Percentiles rank a stretch among this genome's conserved stretches.
Evolutionary conservation across 2,329 filamentous ascomycete species (phyloP).

Genomic region (Chrysosporium keratinophilum): DNA sequence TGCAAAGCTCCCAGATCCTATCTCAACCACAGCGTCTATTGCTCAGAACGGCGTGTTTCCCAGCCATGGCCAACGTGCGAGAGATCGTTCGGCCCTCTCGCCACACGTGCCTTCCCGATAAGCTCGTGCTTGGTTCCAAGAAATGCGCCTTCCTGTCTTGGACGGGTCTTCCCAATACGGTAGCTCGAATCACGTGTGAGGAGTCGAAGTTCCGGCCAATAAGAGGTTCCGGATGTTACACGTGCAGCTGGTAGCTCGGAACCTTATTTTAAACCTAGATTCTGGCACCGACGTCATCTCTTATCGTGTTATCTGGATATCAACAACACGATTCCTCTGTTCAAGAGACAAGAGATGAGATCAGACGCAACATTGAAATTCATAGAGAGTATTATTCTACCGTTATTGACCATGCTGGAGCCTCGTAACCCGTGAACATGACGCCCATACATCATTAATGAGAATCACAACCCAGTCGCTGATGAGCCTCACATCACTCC

Average conservation of each 20-base stretch:
- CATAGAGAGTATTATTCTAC: not conserved
- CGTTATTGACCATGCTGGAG: not conserved
- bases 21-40: not conserved
- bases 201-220: not conserved
- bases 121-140: not conserved
- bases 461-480: not conserved
- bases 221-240: not conserved
- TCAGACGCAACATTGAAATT: no score
- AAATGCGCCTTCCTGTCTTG: conserved; percentile 1
- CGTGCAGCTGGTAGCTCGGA: not conserved
- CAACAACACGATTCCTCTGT: no score
- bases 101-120: conserved; percentile 6
- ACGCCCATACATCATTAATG: not conserved
- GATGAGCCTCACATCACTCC: conserved; percentile 32
- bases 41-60: not conserved
- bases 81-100: not conserved
- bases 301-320: no score
- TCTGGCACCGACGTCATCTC: no score
- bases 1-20: not conserved
- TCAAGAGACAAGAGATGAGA: no score
- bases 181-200: not conserved
- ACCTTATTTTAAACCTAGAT: not conserved
- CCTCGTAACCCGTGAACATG: not conserved
- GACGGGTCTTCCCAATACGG: not conserved
- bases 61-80: not conserved